Base-by-base conservation (phyloP, 2,329 filamentous ascomycete species). In the Exophiala sideris region DNA sequence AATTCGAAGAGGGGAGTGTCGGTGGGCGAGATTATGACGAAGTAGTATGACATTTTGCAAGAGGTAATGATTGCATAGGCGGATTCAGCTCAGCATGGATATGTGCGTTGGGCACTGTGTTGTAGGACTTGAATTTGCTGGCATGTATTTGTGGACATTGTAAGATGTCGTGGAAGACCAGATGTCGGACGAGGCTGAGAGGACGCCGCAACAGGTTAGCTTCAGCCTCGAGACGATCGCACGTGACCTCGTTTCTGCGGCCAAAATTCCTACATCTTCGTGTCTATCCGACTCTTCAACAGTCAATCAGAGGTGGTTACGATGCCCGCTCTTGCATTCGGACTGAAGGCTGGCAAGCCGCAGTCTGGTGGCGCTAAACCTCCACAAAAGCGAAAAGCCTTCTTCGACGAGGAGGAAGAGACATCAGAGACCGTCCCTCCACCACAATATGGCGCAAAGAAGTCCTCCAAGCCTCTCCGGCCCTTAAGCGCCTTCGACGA, bases 1-100 rank as follows among this genome's bases (percentile, higher is more conserved):
- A 95, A 84, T 75, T 95, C 92, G 76, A 97, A 99, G 63, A 99
- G 83, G 33, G 94, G 92, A 69, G 92, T 95, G 77, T 99, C 94
- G 66, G 90, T 89, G 18, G 91, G 95, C 68, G 91, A 94, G 71
- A 99, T 84, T 64, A 99, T 96, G 68, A 89, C 89, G 75, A 99
- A 97, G 78, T 96, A 96, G 80, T 97, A 99, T 57, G 91, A 96
- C 94, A 97, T 97, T 24, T 9, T 44, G 41, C 8, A n/a, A 61
- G 33, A 35, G 35, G 7, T 42, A 21, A 46, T 18, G 29, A 24
- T 46, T 4, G 14, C n/a, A 46, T 8, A 29, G 24, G 3, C 24
- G 24, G 7, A 5, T 29, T 29, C 24, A 29, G 24, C 24, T 29
- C 24, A 29, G 24, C 24, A 5, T 29, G 24, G 24, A 8, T 29